These are phyloP conservation scores for Camellia granthamiana DNA, from an alignment of 148 eudicot species.

Conservation along the genomic window DNA sequence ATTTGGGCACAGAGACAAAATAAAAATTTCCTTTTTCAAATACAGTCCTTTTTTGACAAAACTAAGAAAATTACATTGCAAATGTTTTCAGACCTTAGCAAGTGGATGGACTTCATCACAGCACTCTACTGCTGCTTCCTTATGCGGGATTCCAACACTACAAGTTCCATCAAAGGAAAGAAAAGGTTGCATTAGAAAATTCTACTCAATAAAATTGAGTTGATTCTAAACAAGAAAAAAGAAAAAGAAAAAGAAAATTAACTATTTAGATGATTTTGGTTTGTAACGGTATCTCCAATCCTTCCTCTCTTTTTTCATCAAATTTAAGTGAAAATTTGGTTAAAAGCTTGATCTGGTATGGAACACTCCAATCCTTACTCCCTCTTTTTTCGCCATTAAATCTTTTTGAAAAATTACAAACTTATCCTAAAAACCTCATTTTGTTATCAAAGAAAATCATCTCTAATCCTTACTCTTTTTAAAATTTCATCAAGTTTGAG, in stretches of 20 bases:
- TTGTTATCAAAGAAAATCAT: no score
- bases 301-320: no score
- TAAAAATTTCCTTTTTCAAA: background rate
- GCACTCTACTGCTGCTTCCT: slow-evolving; percentile 43
- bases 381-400: no score
- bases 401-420: no score
- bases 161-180: slow-evolving; percentile 14
- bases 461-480: no score
- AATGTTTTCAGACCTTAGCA: slow-evolving; percentile 35
- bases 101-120: slow-evolving; percentile 57
- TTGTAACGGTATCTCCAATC: background rate
- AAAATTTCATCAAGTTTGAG: no score
- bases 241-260: no score
- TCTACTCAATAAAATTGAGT: background rate
- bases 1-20: background rate
- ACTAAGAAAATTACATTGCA: background rate
- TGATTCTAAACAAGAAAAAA: background rate
- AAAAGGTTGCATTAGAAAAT: slow-evolving; percentile 19
- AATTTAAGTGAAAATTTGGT: no score
- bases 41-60: background rate
- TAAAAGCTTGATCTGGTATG: no score
- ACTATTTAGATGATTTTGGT: background rate
- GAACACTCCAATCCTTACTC: no score
- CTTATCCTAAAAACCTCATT: no score
- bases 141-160: slow-evolving; percentile 50